Evolutionary conservation across 176 grass and related monocot genomes (phyloP), one percentile per base, ranked within the genome.

Genomic region (Aegilops bicornis): DNA sequence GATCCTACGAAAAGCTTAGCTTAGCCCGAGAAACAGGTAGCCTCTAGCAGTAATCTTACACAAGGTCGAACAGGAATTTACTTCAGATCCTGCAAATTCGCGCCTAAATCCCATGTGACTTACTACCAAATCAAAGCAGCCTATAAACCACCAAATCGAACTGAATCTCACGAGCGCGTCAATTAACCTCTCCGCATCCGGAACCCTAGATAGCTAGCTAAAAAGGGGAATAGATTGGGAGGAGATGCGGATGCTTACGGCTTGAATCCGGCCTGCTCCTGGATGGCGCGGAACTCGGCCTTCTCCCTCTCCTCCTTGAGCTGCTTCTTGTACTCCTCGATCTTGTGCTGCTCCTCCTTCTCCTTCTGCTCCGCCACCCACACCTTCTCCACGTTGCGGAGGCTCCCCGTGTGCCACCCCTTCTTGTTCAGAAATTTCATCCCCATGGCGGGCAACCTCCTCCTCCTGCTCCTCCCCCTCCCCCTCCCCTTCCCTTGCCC

Each of bases 351-450:
- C 94, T 99, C 92, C 10, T 87, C 94, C 82, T 94, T 92, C 79
- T 99, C 92, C 89, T 95, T 94, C 89, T 96, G 94, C 92, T 99
- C 97, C 32, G 97, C 97, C 87, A 96, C 92, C 97, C 97, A 99
- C 80, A 99, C 97, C 61, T 88, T 92, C 90, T 99, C 97, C 63
- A 99, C 89, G 85, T 99, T 99, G 56, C 92, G 87, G 42, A 99
- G 92, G 84, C 94, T 96, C 58, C 97, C 97, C 87, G 94, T 96
- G 87, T 99, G 97, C 97, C 97, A 99, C 78, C 97, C 97, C 90
- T 99, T 99, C 94, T 99, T 99, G 90, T 99, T 99, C 70, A 99
- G 67, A 45, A 99, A 99, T 63, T 96, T 99, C 82, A 99, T 85
- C 85, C 90, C 94, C 97, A 99, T 96, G 80, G 80, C 45, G 74